Conservation (phyloP, 176 grass and related monocot species). For the barley (Hordeum vulgare) region MorexV3_pseudomolecules_assembly NC_058523.1:269023579-269024078, state of each 20-base stretch:
- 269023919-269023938: neutral
- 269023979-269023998: slow-evolving; percentile 20
- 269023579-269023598: neutral
- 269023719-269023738: neutral
- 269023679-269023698: neutral
- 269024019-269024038: neutral
- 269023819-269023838: slow-evolving; percentile 44
- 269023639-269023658: neutral
- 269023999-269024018: neutral
- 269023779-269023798: neutral
- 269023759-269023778: neutral
- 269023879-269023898: neutral
- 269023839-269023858: slow-evolving; percentile 63
- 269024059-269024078: neutral
- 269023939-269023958: neutral
- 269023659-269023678: neutral
- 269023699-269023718: neutral
- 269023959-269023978: neutral
- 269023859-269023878: slow-evolving; percentile 65
- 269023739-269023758: slow-evolving; percentile 5
- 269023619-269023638: neutral
- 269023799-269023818: neutral
- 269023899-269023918: neutral
- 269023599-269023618: neutral
- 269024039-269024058: neutral